Conservation (phyloP, 345 rosid species). For the Populus nigra region DNA sequence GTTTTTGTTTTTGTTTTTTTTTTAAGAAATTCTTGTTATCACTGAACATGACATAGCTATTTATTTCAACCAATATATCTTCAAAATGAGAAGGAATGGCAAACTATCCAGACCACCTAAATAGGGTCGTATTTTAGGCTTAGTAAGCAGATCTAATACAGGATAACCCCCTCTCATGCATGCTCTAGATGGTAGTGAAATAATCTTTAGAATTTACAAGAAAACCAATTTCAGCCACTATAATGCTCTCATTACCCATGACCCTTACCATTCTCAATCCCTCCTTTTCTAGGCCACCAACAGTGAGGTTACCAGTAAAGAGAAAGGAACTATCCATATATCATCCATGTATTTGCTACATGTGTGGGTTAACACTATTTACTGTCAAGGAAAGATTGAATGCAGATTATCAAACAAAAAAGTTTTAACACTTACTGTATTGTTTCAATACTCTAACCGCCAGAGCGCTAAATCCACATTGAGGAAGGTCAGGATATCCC, state of each 20-base stretch:
- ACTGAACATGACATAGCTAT: not conserved
- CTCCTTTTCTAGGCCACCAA: not conserved
- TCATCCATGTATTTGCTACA: not conserved
- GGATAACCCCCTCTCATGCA: not conserved
- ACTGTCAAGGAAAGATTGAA: not conserved
- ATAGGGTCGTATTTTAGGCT: not conserved
- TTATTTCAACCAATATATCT: not conserved
- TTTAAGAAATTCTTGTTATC: not conserved
- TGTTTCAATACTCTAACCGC: constrained; percentile 84
- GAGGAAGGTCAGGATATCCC: constrained; percentile 90
- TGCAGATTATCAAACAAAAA: not conserved
- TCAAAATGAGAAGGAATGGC: not conserved
- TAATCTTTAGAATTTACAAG: not conserved
- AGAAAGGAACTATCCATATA: not conserved
- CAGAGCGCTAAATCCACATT: constrained; percentile 90
- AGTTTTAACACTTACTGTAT: constrained; percentile 52
- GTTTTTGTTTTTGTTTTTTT: too few relatives aligned
- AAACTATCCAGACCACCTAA: not conserved
- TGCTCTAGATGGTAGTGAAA: not conserved
- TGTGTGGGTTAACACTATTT: not conserved
- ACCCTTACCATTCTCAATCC: not conserved
- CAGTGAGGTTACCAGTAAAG: not conserved
- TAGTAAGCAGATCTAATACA: not conserved
- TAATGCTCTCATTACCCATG: not conserved
- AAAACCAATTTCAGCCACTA: not conserved